Percentiles rank a stretch among this genome's conserved stretches.
Evolutionary conservation across 768 basidiomycete genomes (phyloP).

Genomic region (Tulasnella sp.): DNA sequence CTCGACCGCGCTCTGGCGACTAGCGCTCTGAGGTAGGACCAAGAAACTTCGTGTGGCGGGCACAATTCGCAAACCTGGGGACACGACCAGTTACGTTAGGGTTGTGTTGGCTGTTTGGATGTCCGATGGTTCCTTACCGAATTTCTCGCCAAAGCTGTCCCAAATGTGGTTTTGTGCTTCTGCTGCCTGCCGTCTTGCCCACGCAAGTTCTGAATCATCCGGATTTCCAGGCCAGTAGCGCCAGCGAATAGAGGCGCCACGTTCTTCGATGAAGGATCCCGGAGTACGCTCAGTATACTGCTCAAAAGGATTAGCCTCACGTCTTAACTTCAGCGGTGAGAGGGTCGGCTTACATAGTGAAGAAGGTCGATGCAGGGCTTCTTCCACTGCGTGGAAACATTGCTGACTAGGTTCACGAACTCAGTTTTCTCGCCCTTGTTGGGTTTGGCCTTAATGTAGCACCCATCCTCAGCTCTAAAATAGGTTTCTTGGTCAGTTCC

Average conservation of each 20-base stretch:
- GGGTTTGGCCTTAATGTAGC: constrained; percentile 60
- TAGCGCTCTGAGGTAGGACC: constrained; percentile 73
- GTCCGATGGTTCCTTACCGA: background rate
- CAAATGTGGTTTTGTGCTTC: constrained; percentile 92
- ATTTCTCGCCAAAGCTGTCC: constrained; percentile 43
- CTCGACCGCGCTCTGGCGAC: constrained; percentile 73
- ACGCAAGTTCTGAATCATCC: constrained; percentile 51
- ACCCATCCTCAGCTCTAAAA: constrained; percentile 74
- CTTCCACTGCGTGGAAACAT: constrained; percentile 77
- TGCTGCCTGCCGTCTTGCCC: constrained; percentile 80
- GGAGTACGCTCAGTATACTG: constrained; percentile 87
- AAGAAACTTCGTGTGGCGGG: constrained; percentile 74
- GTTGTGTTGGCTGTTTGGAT: background rate
- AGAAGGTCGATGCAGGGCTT: constrained; percentile 70
- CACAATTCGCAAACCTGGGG: constrained; percentile 58
- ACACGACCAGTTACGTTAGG: background rate
- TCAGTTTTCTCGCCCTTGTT: constrained; percentile 31
- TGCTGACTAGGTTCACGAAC: constrained; percentile 78
- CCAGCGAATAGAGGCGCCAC: constrained; percentile 77
- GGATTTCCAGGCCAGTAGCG: constrained; percentile 60
- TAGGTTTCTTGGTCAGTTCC: background rate
- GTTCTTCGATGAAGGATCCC: constrained; percentile 75
- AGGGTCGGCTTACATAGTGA: constrained; percentile 54
- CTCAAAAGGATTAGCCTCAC: background rate
- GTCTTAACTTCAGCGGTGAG: background rate